Base-by-base conservation (phyloP, 352 stramenopile species). In the Plasmopara halstedii region DNA sequence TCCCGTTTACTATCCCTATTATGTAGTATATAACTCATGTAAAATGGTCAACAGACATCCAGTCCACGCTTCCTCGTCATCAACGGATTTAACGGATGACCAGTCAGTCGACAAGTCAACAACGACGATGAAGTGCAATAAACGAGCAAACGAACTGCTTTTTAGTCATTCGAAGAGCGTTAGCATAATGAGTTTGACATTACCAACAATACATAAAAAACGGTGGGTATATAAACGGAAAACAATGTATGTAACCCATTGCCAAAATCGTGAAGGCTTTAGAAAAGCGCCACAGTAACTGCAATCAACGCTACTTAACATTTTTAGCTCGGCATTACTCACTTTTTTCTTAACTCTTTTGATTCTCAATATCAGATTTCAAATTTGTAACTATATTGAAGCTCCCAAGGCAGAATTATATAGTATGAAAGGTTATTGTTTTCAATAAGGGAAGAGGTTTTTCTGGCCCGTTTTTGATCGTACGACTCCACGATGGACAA, bases 391-490 rank as follows among this genome's bases (percentile, higher is more conserved):
- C 11, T 29, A 29, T n/a, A n/a, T n/a, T n/a, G n/a, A n/a, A n/a
- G 25, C 3, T 29, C 25, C 11, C 2, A 4, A 10, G 11, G 25
- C 14, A n/a, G 17, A 5, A 11, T 23, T 23, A 39, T 13, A 6
- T 3, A 26, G 0, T 40, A 21, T 40, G 15, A 6, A 21, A 41
- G 29, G 29, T 11, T 47, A 47, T 38, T 0, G 2, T 18, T 14
- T 21, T 19, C 45, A 53, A 11, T 46, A 46, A 21, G 17, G 4
- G 49, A 46, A 19, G 40, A 11, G 50, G 48, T 41, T 23, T 38
- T 43, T 33, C 32, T 29, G 49, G 10, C 49, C 42, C 31, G 20
- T 63, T 58, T 63, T 49, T 63, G 39, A 22, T 11, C 9, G 19
- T 27, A 58, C 54, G 41, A 58, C 17, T 22, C 15, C 23, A 63